A percentile compares a stretch with the other conserved stretches of the same genome.
These are phyloP conservation scores for Simplicillium sp. DNA, from an alignment of 2,329 filamentous ascomycete species.

Conservation along the genomic window DNA sequence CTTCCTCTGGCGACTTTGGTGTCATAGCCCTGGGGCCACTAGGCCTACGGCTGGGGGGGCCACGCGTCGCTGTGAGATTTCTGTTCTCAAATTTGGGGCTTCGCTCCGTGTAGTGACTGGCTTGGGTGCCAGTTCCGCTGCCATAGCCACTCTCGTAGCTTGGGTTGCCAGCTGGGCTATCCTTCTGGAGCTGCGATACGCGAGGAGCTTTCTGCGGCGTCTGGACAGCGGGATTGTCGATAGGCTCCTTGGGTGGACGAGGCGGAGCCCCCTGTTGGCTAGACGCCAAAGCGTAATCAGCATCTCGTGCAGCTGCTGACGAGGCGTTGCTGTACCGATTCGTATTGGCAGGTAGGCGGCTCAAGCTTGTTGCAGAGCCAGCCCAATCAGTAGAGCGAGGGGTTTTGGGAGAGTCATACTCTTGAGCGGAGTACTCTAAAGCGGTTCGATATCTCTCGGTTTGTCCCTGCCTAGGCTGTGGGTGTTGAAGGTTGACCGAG, in stretches of 20 bases:
- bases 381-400: constrained; percentile 54
- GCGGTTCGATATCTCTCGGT: constrained; percentile 66
- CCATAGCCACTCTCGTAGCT: constrained; percentile 45
- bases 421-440: constrained; percentile 62
- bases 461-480: constrained; percentile 65
- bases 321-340: constrained; percentile 40
- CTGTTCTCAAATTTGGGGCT: constrained; percentile 48
- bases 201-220: constrained; percentile 38
- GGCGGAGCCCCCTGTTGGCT: constrained; percentile 36
- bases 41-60: constrained; percentile 41
- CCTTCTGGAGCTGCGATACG: constrained; percentile 41
- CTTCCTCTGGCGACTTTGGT: constrained; percentile 40
- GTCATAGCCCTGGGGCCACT: constrained; percentile 54
- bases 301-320: constrained; percentile 20
- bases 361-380: constrained; percentile 49
- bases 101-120: constrained; percentile 40
- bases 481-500: constrained; percentile 70
- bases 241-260: constrained; percentile 53
- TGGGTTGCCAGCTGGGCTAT: constrained; percentile 47
- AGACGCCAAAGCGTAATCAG: constrained; percentile 36
- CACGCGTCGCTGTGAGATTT: constrained; percentile 44
- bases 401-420: constrained; percentile 53
- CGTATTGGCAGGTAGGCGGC: constrained; percentile 37
- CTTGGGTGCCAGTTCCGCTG: constrained; percentile 34
- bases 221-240: constrained; percentile 30